Evolutionary conservation across 495 filamentous ascomycete genomes (phyloP).

Genomic region (Penicillium pancosmium): DNA sequence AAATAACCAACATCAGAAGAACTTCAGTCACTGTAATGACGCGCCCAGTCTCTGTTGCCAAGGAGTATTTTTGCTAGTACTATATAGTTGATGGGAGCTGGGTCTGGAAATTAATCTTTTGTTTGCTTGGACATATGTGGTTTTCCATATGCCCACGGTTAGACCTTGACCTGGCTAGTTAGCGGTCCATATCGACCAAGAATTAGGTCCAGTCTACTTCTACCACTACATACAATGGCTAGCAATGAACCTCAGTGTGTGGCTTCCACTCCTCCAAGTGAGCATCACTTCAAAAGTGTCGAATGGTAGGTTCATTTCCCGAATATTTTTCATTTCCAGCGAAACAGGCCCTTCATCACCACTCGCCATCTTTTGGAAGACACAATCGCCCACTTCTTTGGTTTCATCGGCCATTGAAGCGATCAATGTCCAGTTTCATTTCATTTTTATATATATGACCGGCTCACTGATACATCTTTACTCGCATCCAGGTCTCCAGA

Average conservation of each 20-base stretch:
- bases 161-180: neutral
- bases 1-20: neutral
- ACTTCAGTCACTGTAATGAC: too few species aligned
- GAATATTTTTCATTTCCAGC: neutral
- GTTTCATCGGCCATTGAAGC: too few species aligned
- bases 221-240: slow-evolving; percentile 13
- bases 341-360: too few species aligned
- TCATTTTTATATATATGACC: neutral
- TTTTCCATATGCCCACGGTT: too few species aligned
- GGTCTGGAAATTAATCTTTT: too few species aligned
- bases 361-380: too few species aligned
- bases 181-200: neutral
- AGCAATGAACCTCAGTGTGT: slow-evolving; percentile 27
- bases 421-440: neutral
- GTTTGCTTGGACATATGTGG: too few species aligned
- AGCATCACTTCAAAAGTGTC: slow-evolving; percentile 60
- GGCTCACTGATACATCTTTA: neutral
- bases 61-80: too few species aligned
- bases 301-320: slow-evolving; percentile 52
- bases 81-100: too few species aligned
- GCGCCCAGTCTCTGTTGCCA: too few species aligned
- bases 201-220: neutral
- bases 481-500: slow-evolving; percentile 68
- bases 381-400: too few species aligned
- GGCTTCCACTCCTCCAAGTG: slow-evolving; percentile 28